A percentile compares a stretch with the other conserved stretches of the same genome.
Conservation (phyloP, 495 filamentous ascomycete species). For the Trypethelium eluteriae region DNA sequence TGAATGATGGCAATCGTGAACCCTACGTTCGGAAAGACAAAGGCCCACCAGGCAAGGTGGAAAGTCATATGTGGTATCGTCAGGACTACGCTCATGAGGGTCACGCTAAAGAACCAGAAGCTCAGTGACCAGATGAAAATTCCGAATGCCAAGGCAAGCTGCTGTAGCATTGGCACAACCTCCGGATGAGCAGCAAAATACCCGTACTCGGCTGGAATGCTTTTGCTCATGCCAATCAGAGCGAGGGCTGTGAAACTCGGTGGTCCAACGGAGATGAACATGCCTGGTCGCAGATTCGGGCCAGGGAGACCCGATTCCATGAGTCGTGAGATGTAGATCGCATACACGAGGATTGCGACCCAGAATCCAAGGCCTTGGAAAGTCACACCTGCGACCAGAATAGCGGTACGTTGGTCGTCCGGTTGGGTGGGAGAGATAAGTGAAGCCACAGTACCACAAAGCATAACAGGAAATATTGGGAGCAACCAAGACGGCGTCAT, state of each 20-base stretch:
- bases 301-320: slow-evolving; percentile 31
- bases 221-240: slow-evolving; percentile 55
- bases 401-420: slow-evolving; percentile 34
- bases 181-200: slow-evolving; percentile 22
- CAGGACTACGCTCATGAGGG: slow-evolving; percentile 46
- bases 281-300: slow-evolving; percentile 28
- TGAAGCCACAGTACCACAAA: slow-evolving; percentile 45
- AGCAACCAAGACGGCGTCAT: slow-evolving; percentile 48
- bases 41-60: slow-evolving; percentile 50
- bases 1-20: slow-evolving; percentile 48
- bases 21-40: slow-evolving; percentile 54
- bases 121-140: slow-evolving; percentile 63
- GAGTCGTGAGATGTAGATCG: slow-evolving; percentile 30
- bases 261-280: slow-evolving; percentile 30
- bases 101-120: slow-evolving; percentile 65
- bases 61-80: slow-evolving; percentile 47
- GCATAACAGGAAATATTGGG: slow-evolving; percentile 48
- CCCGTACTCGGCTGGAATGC: slow-evolving; percentile 32
- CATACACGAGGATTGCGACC: slow-evolving; percentile 45
- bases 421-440: slow-evolving; percentile 39
- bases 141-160: slow-evolving; percentile 45
- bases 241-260: slow-evolving; percentile 61
- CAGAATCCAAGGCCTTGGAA: slow-evolving; percentile 47
- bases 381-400: slow-evolving; percentile 43
- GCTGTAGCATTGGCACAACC: slow-evolving; percentile 38